Percentiles rank a stretch among this genome's conserved stretches.
Evolutionary conservation across 139 green algal species (phyloP).

Genomic region (Volvox reticuliferus): DNA sequence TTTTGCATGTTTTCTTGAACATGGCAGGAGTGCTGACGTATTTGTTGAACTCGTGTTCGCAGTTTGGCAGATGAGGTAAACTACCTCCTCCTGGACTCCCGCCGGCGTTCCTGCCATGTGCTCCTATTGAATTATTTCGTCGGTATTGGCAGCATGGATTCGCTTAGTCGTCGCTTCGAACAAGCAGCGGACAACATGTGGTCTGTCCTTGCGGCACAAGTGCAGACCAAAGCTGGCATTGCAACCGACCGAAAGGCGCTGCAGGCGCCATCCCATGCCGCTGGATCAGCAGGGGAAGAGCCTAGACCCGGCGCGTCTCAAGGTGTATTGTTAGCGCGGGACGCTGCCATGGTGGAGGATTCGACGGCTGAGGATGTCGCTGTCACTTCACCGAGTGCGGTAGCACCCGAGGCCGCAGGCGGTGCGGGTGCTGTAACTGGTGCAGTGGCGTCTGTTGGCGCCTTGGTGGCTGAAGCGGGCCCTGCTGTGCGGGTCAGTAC

Average conservation of each 20-base stretch:
- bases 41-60: not conserved
- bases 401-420: not conserved
- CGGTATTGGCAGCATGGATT: constrained; percentile 50
- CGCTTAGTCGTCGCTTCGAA: constrained; percentile 41
- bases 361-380: not conserved
- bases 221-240: not conserved
- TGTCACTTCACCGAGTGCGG: not conserved
- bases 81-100: constrained; percentile 84
- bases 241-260: not conserved
- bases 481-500: not conserved
- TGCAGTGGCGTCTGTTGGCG: not conserved
- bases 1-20: no score
- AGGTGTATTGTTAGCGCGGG: not conserved
- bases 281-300: not conserved
- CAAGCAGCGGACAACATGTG: constrained; percentile 42
- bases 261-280: not conserved
- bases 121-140: constrained; percentile 88
- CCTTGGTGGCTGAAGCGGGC: not conserved
- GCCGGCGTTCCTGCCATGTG: constrained; percentile 84
- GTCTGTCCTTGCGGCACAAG: constrained; percentile 39
- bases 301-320: not conserved
- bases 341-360: constrained; percentile 36
- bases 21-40: not conserved
- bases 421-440: constrained; percentile 13
- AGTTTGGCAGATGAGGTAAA: constrained; percentile 77